Evolutionary conservation across 352 stramenopile genomes (phyloP).

Genomic region (Phytophthora pseudosyringae): DNA sequence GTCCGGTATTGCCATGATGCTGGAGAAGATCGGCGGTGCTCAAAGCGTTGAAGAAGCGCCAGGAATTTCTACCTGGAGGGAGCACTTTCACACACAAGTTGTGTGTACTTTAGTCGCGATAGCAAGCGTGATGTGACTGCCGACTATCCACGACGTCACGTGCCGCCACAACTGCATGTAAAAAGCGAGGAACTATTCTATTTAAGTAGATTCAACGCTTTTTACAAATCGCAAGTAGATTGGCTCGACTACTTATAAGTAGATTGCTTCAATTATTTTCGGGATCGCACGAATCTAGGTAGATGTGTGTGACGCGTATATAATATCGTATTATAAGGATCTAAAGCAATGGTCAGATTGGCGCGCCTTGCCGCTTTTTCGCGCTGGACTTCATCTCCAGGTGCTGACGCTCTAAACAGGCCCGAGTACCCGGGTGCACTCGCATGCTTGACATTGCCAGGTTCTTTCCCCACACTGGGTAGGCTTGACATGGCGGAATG

Average conservation of each 20-base stretch:
- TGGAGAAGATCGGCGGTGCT: conserved; percentile 8
- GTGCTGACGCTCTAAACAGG: background rate
- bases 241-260: too few relatives aligned
- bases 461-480: background rate
- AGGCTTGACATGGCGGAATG: too few relatives aligned
- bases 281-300: too few relatives aligned
- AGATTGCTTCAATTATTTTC: too few relatives aligned
- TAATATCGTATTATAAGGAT: too few relatives aligned
- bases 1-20: conserved; percentile 2
- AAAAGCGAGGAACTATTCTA: too few relatives aligned
- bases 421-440: background rate
- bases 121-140: background rate
- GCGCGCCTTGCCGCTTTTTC: too few relatives aligned
- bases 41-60: conserved; percentile 19
- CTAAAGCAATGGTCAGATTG: too few relatives aligned
- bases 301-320: too few relatives aligned
- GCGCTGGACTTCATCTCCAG: too few relatives aligned
- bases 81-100: background rate
- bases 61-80: background rate
- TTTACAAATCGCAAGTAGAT: too few relatives aligned
- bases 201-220: too few relatives aligned
- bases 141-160: conserved; percentile 15
- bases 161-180: conserved; percentile 5
- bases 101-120: background rate
- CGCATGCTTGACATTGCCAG: background rate